These are phyloP conservation scores for Amanita jacksonii DNA, from an alignment of 768 basidiomycete species.

Conservation along the genomic window DNA sequence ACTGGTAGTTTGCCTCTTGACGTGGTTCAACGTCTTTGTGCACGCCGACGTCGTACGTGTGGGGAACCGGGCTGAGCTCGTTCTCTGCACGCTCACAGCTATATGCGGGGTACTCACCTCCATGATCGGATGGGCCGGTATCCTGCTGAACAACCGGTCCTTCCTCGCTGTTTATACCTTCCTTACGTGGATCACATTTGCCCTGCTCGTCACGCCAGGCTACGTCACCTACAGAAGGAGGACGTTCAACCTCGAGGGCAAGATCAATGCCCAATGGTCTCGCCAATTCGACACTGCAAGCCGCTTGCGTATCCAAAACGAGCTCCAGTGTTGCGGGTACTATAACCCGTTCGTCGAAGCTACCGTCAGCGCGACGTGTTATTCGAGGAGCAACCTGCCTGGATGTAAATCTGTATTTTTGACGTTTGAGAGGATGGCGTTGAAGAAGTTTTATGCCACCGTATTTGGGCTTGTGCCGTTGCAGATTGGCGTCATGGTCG, in stretches of 20 bases:
- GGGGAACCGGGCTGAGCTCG: slow-evolving; percentile 57
- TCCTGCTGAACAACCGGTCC: slow-evolving; percentile 74
- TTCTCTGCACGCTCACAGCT: slow-evolving; percentile 63
- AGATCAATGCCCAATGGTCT: slow-evolving; percentile 73
- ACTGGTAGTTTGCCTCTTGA: slow-evolving; percentile 58
- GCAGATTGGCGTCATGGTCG: slow-evolving; percentile 55
- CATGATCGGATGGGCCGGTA: slow-evolving; percentile 68
- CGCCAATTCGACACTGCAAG: slow-evolving; percentile 47
- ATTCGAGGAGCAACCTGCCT: slow-evolving; percentile 57
- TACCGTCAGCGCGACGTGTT: slow-evolving; percentile 65
- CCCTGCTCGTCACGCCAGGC: slow-evolving; percentile 61
- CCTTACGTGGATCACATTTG: slow-evolving; percentile 67
- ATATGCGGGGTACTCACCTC: slow-evolving; percentile 51
- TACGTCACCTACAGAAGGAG: slow-evolving; percentile 70
- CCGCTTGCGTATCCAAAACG: slow-evolving; percentile 62
- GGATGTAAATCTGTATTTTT: slow-evolving; percentile 67
- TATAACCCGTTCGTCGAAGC: slow-evolving; percentile 76
- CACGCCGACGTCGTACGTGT: slow-evolving; percentile 65
- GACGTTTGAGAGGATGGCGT: slow-evolving; percentile 42
- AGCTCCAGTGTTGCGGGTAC: slow-evolving; percentile 74
- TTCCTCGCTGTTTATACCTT: slow-evolving; percentile 77
- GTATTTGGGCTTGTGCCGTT: slow-evolving; percentile 60
- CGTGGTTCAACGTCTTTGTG: slow-evolving; percentile 69
- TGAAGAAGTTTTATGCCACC: slow-evolving; percentile 56
- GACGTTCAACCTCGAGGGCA: slow-evolving; percentile 74